phyloP scores from a whole-genome alignment of 805 yeast genomes.

The Monosporozyma servazzii region DNA sequence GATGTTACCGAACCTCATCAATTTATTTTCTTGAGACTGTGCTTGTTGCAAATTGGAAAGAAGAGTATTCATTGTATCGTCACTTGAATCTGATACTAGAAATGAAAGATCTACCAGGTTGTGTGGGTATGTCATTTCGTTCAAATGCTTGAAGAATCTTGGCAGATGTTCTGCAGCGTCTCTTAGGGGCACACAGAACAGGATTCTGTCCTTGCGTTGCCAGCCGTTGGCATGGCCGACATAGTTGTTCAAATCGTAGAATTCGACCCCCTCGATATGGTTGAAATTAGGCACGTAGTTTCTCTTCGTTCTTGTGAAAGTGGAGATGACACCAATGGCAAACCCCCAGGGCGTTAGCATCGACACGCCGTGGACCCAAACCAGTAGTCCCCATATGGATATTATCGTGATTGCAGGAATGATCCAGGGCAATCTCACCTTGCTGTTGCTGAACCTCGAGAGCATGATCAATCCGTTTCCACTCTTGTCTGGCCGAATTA shows the following conservation, averaged over 20 bases:
- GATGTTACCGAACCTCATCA: constrained; percentile 69
- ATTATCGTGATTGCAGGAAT: neutral
- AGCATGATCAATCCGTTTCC: neutral
- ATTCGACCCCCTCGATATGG: constrained; percentile 41
- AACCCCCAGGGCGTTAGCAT: neutral
- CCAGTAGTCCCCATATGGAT: constrained; percentile 2
- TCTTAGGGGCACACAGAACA: constrained; percentile 82
- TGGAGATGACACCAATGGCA: neutral
- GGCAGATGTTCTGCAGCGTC: constrained; percentile 88
- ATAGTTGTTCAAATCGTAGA: constrained; percentile 62
- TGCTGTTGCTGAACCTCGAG: neutral
- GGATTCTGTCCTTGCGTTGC: constrained; percentile 67
- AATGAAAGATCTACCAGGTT: constrained; percentile 75
- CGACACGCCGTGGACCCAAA: constrained; percentile 4
- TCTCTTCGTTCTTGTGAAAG: constrained; percentile 4
- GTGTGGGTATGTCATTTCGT: constrained; percentile 77
- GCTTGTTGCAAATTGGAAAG: constrained; percentile 46
- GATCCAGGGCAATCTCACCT: neutral
- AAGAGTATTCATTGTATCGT: constrained; percentile 70
- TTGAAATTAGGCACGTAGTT: constrained; percentile 32
- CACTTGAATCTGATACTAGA: constrained; percentile 82
- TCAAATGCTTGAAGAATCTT: constrained; percentile 78
- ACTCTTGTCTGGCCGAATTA: too few species aligned
- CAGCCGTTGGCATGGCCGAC: constrained; percentile 66
- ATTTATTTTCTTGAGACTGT: constrained; percentile 54